These are phyloP conservation scores for Basidioascus undulatus DNA, from an alignment of 768 basidiomycete species.

Conservation along the genomic window DNA sequence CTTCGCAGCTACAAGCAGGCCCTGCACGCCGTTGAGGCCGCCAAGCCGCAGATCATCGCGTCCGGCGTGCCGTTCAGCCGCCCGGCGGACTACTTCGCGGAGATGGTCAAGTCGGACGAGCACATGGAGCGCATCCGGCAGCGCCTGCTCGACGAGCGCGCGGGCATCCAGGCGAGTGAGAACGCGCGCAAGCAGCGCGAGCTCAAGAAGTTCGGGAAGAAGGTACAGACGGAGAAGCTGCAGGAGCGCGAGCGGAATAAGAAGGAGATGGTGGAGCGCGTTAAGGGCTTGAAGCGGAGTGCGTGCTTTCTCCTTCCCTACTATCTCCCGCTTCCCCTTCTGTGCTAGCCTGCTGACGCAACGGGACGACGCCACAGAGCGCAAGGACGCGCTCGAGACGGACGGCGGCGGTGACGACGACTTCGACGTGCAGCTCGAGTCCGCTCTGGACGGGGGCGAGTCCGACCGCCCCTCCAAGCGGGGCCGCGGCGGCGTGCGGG, in stretches of 20 bases:
- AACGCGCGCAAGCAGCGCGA: slow-evolving; percentile 76
- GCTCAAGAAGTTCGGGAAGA: slow-evolving; percentile 94
- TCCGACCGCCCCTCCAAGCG: slow-evolving; percentile 44
- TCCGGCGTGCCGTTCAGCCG: slow-evolving; percentile 52
- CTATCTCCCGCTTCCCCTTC: background rate
- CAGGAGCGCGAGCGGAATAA: slow-evolving; percentile 70
- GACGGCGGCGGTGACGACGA: slow-evolving; percentile 36
- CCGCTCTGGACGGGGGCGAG: no score
- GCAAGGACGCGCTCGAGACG: slow-evolving; percentile 47
- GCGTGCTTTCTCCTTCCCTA: slow-evolving; percentile 14
- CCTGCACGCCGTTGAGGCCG: slow-evolving; percentile 51
- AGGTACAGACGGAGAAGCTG: slow-evolving; percentile 82
- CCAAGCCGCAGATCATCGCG: slow-evolving; percentile 31
- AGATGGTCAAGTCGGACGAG: slow-evolving; percentile 91
- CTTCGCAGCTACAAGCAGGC: slow-evolving; percentile 75
- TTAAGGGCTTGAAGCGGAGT: slow-evolving; percentile 62
- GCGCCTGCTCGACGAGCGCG: slow-evolving; percentile 62
- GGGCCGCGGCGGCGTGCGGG: slow-evolving; percentile 27
- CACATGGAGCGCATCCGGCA: slow-evolving; percentile 96
- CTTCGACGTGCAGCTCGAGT: slow-evolving; percentile 76
- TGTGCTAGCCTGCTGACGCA: no score
- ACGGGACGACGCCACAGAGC: slow-evolving; percentile 38
- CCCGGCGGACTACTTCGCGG: slow-evolving; percentile 83
- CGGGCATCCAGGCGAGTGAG: slow-evolving; percentile 72
- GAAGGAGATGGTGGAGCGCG: slow-evolving; percentile 62